phyloP scores from a whole-genome alignment of 2,329 filamentous ascomycete species.

The Parastagonospora avenae region DNA sequence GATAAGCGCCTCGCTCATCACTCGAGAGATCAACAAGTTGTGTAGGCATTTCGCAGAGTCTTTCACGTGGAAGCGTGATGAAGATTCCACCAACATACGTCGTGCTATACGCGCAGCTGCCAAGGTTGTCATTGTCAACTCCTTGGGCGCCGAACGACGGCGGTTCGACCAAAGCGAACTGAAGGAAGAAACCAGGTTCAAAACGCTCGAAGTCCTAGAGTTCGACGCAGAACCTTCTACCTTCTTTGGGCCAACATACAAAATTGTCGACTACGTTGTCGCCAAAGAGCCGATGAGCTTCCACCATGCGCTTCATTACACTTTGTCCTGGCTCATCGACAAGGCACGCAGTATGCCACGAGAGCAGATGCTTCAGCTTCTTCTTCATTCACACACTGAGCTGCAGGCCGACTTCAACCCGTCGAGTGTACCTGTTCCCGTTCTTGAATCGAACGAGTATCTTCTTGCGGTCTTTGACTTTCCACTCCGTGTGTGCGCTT shows the following conservation, averaged over 20 bases:
- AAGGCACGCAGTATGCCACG: slow-evolving; percentile 76
- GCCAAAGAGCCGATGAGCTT: slow-evolving; percentile 93
- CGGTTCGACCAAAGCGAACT: slow-evolving; percentile 88
- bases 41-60: slow-evolving; percentile 88
- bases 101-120: slow-evolving; percentile 75
- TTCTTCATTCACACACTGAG: slow-evolving; percentile 74
- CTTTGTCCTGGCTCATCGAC: slow-evolving; percentile 93
- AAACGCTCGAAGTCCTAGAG: slow-evolving; percentile 76
- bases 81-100: slow-evolving; percentile 69
- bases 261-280: slow-evolving; percentile 78
- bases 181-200: slow-evolving; percentile 84
- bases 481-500: slow-evolving; percentile 89
- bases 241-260: slow-evolving; percentile 57
- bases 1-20: slow-evolving; percentile 95
- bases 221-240: slow-evolving; percentile 63
- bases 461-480: slow-evolving; percentile 90
- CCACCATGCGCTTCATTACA: slow-evolving; percentile 95
- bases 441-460: slow-evolving; percentile 73
- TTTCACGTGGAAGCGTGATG: slow-evolving; percentile 72
- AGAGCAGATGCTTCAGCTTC: slow-evolving; percentile 68
- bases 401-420: slow-evolving; percentile 66
- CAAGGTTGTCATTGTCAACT: slow-evolving; percentile 85
- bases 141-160: slow-evolving; percentile 83
- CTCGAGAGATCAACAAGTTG: slow-evolving; percentile 90
- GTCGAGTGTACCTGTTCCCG: slow-evolving; percentile 64